These are phyloP conservation scores for Tubosaeta sp. DNA, from an alignment of 768 basidiomycete genomes.

Conservation along the genomic window DNA sequence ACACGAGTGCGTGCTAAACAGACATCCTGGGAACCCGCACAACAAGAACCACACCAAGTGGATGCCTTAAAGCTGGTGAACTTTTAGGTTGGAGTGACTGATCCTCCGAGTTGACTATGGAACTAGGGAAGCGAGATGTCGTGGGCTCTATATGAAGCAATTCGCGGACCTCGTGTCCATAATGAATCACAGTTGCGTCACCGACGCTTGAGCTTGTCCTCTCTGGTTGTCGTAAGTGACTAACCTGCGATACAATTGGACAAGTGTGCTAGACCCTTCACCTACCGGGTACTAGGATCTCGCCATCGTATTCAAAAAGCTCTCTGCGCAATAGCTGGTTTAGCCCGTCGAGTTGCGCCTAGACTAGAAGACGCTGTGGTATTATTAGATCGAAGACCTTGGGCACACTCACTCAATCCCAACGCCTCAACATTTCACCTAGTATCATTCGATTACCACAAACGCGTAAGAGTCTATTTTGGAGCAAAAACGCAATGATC, in stretches of 20 bases:
- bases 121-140: constrained; percentile 9
- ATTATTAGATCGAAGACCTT: not conserved
- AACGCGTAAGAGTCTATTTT: no score
- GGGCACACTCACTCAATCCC: not conserved
- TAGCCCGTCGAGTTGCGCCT: not conserved
- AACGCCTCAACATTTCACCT: no score
- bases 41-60: not conserved
- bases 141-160: constrained; percentile 1
- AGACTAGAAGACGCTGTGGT: not conserved
- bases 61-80: constrained; percentile 1
- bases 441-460: no score
- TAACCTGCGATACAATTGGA: not conserved
- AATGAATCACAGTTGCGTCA: constrained; percentile 1
- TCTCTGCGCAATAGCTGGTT: not conserved
- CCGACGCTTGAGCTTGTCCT: constrained; percentile 16
- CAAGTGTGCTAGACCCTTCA: not conserved
- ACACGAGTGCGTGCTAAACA: constrained; percentile 2
- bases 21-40: not conserved
- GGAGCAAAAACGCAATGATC: no score
- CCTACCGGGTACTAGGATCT: constrained; percentile 16
- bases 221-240: constrained; percentile 21
- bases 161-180: constrained; percentile 2
- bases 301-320: constrained; percentile 13
- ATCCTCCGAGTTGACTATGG: not conserved
- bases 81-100: not conserved